phyloP scores from a whole-genome alignment of 805 yeast genomes.

The Yarrowia sp. region DNA sequence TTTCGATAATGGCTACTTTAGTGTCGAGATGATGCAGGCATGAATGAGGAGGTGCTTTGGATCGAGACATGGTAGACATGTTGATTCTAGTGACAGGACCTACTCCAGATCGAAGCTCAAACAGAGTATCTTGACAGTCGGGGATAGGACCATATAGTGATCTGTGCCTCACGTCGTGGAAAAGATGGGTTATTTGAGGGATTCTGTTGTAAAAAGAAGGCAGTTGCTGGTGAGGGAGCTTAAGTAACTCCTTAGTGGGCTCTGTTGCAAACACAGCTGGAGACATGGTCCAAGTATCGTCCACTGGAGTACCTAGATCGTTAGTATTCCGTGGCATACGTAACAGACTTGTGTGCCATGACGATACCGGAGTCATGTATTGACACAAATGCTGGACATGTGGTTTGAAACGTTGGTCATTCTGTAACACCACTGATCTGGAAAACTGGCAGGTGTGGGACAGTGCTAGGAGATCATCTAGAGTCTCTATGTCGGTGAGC shows the following conservation, averaged over 20 bases:
- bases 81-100: conserved; percentile 20
- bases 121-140: conserved; percentile 2
- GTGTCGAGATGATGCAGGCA: conserved; percentile 21
- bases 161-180: conserved; percentile 17
- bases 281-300: conserved; percentile 19
- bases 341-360: conserved; percentile 15
- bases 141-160: conserved; percentile 9
- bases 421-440: conserved; percentile 4
- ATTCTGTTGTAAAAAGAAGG: not conserved
- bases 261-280: conserved; percentile 17
- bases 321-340: not conserved
- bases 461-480: conserved; percentile 13
- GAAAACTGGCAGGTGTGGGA: not conserved
- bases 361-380: conserved; percentile 9
- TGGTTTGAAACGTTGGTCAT: conserved; percentile 10
- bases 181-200: not conserved
- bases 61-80: conserved; percentile 11
- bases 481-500: not conserved
- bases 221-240: not conserved
- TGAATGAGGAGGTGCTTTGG: conserved; percentile 15
- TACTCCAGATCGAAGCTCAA: conserved; percentile 21
- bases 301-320: conserved; percentile 6
- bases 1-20: conserved; percentile 16
- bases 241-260: conserved; percentile 1
- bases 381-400: conserved; percentile 14